phyloP scores from a whole-genome alignment of 169 alveolate genomes.

The Hepatocystis sp. region DNA sequence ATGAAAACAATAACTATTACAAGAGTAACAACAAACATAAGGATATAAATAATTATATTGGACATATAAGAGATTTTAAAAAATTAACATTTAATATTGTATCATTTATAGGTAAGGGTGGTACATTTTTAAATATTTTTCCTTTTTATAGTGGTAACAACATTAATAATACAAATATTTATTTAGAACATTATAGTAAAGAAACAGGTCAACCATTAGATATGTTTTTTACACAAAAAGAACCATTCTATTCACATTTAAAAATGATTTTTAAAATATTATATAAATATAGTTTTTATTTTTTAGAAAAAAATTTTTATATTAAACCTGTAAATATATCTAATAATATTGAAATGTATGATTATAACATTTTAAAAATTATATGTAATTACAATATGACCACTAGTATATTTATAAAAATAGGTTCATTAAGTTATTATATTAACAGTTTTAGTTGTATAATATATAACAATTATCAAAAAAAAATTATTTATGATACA shows the following conservation, averaged over 20 bases:
- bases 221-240: slow-evolving; percentile 66
- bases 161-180: slow-evolving; percentile 41
- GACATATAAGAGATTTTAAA: slow-evolving; percentile 59
- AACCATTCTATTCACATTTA: slow-evolving; percentile 74
- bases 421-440: slow-evolving; percentile 42
- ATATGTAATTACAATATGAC: slow-evolving; percentile 62
- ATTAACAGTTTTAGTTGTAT: slow-evolving; percentile 69
- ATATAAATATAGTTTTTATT: slow-evolving; percentile 55
- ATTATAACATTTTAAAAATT: slow-evolving; percentile 46
- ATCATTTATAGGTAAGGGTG: slow-evolving; percentile 67
- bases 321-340: slow-evolving; percentile 39
- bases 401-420: slow-evolving; percentile 33
- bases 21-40: too few relatives aligned
- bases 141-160: slow-evolving; percentile 75
- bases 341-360: slow-evolving; percentile 55
- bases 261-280: slow-evolving; percentile 49
- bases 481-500: slow-evolving; percentile 67
- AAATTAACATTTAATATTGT: slow-evolving; percentile 54
- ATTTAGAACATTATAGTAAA: slow-evolving; percentile 72
- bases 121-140: slow-evolving; percentile 51
- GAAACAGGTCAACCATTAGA: slow-evolving; percentile 77
- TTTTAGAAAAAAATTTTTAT: slow-evolving; percentile 28
- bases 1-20: neutral
- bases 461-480: slow-evolving; percentile 39
- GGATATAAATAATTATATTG: slow-evolving; percentile 60